Base-by-base conservation (phyloP, 1,139 yeast species). In the Hyphopichia pseudoburtonii region DNA sequence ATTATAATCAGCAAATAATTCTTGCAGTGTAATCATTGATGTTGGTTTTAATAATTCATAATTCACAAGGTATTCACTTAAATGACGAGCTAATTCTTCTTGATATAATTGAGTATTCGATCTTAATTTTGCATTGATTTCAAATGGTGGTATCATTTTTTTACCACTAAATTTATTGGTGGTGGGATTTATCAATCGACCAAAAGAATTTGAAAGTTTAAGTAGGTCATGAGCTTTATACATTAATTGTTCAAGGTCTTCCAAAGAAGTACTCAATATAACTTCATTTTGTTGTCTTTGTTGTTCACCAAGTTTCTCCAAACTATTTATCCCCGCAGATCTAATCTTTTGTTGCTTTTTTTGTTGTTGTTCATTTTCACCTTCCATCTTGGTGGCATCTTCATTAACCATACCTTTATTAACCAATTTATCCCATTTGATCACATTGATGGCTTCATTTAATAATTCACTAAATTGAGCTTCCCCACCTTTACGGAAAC, bases 211-310 rank as follows among this genome's bases (percentile, higher is more conserved):
- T 18, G 83, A 58, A 23, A 89, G 60, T 32, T 70, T 66, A 30
- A 83, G 77, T 34, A 90, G 73, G 39, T 89, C 95, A 48, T 80
- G 80, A 1, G 90, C 95, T 44, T 86, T 77, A 18, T 80, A 73
- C 83, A 88, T 82, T 35, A 90, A 65, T 32, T 84, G 83, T 44
- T 84, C 84, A 33, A 90, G 62, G 56, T 88, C 96, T 38, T 82
- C 85, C 29, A 90, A 62, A 0, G 96, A 89, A 24, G 76, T 73
- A 26, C 79, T 76, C 37, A 89, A 65, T 0, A 89, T 71, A 16
- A 71, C 55, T 40, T 86, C 87, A 44, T 83, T 85, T 35, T 77
- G 74, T 39, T 73, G 68, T 8, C 86, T 64, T 47, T 77, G 76
- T 30, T 69, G 66, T 43, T 78, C 83, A 31, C 82, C 80, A 9